Evolutionary conservation across 495 filamentous ascomycete genomes (phyloP).

Genomic region (Aspergillus kassunensis): DNA sequence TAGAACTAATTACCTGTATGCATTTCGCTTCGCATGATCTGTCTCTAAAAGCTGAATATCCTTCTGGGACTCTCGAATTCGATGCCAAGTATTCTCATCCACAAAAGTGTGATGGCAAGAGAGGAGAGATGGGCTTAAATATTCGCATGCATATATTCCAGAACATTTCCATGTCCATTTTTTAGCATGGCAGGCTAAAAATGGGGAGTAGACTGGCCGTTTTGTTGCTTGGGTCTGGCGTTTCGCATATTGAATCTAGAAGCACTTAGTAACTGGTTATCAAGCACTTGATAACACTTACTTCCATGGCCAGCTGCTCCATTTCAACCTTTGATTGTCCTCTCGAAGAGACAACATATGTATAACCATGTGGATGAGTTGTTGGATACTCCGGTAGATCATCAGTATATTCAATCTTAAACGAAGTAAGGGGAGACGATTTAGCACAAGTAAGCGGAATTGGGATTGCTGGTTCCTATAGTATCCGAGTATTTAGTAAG

Average conservation of each 20-base stretch:
- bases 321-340: slow-evolving; percentile 1
- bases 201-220: neutral
- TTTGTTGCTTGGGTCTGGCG: neutral
- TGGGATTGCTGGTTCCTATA: neutral
- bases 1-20: slow-evolving; percentile 6
- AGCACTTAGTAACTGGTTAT: neutral
- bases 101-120: slow-evolving; percentile 7
- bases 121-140: neutral
- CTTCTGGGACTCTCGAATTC: neutral
- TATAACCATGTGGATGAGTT: slow-evolving; percentile 1
- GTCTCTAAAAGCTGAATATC: neutral
- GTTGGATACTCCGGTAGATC: slow-evolving; percentile 12
- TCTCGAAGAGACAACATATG: slow-evolving; percentile 6
- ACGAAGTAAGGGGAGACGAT: neutral
- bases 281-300: slow-evolving; percentile 9
- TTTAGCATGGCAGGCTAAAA: neutral
- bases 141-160: slow-evolving; percentile 8
- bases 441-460: neutral
- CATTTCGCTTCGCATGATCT: slow-evolving; percentile 5
- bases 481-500: neutral
- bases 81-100: slow-evolving; percentile 1
- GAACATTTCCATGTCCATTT: slow-evolving; percentile 12
- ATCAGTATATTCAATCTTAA: slow-evolving; percentile 8
- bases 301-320: neutral
- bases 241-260: slow-evolving; percentile 14